phyloP scores from a whole-genome alignment of 257 asterid species.

The Solanum chilense region DNA sequence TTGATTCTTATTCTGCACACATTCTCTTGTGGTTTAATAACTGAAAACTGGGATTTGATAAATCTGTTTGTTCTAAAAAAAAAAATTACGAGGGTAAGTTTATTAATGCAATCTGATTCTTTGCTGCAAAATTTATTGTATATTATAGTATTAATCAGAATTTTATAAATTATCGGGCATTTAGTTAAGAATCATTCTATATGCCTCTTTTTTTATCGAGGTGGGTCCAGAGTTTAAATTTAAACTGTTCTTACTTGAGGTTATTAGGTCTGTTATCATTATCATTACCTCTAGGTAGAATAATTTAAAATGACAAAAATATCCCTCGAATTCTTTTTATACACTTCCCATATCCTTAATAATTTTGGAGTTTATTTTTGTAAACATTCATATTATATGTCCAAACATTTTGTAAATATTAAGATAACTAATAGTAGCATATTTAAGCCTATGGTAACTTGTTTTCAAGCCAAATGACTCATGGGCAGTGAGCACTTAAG shows the following conservation, averaged over 20 bases:
- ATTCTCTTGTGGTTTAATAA: neutral
- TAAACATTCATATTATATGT: neutral
- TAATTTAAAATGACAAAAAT: neutral
- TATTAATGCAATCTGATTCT: neutral
- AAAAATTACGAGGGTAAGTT: neutral
- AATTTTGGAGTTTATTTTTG: neutral
- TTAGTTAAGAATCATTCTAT: neutral
- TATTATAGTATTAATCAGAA: neutral
- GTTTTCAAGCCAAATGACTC: neutral
- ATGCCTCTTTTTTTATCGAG: neutral
- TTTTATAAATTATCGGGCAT: neutral
- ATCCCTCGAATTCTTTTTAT: neutral
- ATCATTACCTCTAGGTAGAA: neutral
- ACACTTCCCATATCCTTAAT: fast-evolving
- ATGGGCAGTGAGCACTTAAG: neutral
- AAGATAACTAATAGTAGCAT: neutral
- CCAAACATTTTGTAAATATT: neutral
- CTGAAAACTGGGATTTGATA: neutral
- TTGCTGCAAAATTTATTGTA: neutral
- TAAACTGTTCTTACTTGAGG: neutral
- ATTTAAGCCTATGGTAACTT: neutral
- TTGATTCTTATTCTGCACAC: neutral
- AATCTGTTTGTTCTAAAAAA: neutral
- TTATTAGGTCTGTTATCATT: neutral
- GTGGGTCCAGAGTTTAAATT: neutral